Evolutionary conservation across 1,139 yeast species (phyloP), one percentile per base, ranked within the genome.

Genomic region (Candida sanyaensis): DNA sequence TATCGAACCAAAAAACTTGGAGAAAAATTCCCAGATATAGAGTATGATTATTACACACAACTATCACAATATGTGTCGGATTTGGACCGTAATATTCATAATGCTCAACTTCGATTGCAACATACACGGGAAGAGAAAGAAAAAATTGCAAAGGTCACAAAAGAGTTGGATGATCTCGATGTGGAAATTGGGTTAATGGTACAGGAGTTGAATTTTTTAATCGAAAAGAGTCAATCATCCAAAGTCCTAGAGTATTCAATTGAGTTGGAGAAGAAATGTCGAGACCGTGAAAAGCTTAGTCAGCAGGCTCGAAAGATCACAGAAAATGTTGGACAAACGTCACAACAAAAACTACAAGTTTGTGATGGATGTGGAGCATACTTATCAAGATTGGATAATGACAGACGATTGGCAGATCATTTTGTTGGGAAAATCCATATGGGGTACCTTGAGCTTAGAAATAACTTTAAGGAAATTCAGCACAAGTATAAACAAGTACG

Each of bases 331-430:
- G 96, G 96, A 1, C 96, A 88, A 55, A 81, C 92, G 4, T 89
- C 96, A 1, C 96, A 88, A 61, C 98, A 92, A 59, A 88, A 88
- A 62, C 73, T 92, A 44, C 97, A 91, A 64, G 96, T 90, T 0
- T 93, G 99, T 68, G 88, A 83, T 55, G 84, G 83, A 2, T 93
- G 99, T 69, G 97, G 97, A 0, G 97, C 97, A 0, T 90, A 86
- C 62, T 72, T 93, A 47, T 88, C 96, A 4, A 74, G 96, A 51
- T 72, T 91, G 49, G 99, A 93, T 64, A 89, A 88, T 53, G 98
- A 92, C 64, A 75, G 93, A 60, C 76, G 98, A 55, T 73, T 93
- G 56, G 96, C 96, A 0, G 97, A 90, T 60, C 99, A 93, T 66
- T 91, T 90, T 62, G 71, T 86, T 33, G 99, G 99, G 5, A 91